Evolutionary conservation across 176 grass and related monocot species (phyloP).

Genomic region (Secale cereale): DNA sequence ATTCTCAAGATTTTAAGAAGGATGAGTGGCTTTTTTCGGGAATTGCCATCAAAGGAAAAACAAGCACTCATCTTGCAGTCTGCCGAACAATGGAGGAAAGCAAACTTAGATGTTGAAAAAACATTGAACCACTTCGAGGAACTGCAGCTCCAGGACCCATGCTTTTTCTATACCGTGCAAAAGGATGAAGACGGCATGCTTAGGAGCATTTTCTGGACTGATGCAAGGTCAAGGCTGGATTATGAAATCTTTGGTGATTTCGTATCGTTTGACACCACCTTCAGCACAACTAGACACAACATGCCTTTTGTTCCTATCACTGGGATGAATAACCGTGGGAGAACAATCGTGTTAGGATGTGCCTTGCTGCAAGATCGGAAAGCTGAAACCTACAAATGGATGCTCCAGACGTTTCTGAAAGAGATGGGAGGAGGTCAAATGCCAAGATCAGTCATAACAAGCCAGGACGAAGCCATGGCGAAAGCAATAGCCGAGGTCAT

Average conservation of each 20-base stretch:
- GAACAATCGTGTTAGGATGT: conserved; percentile 2
- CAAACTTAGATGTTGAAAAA: neutral
- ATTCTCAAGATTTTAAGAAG: neutral
- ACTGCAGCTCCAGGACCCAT: neutral
- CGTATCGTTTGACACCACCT: conserved; percentile 3
- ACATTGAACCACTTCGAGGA: neutral
- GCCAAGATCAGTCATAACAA: neutral
- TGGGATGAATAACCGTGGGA: conserved; percentile 8
- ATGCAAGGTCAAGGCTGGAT: neutral
- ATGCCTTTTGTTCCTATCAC: conserved; percentile 11
- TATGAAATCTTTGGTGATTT: conserved; percentile 12
- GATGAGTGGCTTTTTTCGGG: neutral
- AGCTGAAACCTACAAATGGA: conserved; percentile 7
- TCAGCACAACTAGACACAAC: neutral
- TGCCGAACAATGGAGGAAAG: neutral
- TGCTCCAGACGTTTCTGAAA: neutral
- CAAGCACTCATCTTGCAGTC: neutral
- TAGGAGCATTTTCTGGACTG: conserved; percentile 3
- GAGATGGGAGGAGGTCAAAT: conserved; percentile 5
- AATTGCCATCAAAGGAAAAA: neutral
- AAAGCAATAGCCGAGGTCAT: conserved; percentile 9
- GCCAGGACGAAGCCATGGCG: conserved; percentile 7
- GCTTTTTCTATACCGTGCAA: neutral
- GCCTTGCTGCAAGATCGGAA: neutral
- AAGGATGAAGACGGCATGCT: neutral